Conservation (phyloP, 1,139 yeast genomes). For the Zygotorulaspora mrakii region DNA sequence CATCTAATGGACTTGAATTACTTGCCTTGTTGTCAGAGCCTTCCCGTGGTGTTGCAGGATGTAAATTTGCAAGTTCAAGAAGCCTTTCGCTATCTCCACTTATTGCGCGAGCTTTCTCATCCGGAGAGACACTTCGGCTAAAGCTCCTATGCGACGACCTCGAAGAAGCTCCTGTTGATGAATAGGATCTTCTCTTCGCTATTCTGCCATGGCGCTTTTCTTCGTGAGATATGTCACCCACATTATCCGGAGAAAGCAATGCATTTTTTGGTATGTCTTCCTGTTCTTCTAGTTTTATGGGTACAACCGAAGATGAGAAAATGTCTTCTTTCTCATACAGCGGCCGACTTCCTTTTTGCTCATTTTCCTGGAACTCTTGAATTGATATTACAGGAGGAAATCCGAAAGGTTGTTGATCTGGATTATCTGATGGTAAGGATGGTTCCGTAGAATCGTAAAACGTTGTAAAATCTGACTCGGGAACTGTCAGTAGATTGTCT, state of each 20-base stretch:
- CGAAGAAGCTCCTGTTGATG: conserved; percentile 25
- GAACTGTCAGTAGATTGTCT: conserved; percentile 18
- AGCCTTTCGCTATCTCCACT: conserved; percentile 52
- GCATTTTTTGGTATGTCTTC: conserved; percentile 8
- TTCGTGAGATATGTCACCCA: conserved; percentile 17
- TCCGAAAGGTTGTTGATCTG: conserved; percentile 11
- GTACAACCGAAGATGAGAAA: conserved; percentile 5
- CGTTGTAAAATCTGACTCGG: conserved; percentile 9
- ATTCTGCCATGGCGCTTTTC: conserved; percentile 32
- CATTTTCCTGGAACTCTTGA: conserved; percentile 24
- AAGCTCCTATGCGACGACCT: conserved; percentile 17
- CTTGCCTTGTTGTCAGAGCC: conserved; percentile 3
- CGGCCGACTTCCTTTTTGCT: conserved; percentile 6
- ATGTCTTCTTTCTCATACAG: background rate
- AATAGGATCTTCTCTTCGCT: conserved; percentile 23
- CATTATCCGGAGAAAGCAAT: conserved; percentile 11
- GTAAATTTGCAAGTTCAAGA: conserved; percentile 51
- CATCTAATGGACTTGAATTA: conserved; percentile 13
- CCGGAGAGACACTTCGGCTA: conserved; percentile 28
- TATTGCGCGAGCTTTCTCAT: conserved; percentile 37
- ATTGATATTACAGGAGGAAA: conserved; percentile 29
- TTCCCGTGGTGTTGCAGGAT: conserved; percentile 37
- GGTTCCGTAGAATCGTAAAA: conserved; percentile 11
- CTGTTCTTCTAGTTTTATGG: conserved; percentile 6
- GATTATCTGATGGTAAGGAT: conserved; percentile 6